These are phyloP conservation scores for Magnusiomyces tetraspermus DNA, from an alignment of 1,139 yeast genomes.

Conservation along the genomic window DNA sequence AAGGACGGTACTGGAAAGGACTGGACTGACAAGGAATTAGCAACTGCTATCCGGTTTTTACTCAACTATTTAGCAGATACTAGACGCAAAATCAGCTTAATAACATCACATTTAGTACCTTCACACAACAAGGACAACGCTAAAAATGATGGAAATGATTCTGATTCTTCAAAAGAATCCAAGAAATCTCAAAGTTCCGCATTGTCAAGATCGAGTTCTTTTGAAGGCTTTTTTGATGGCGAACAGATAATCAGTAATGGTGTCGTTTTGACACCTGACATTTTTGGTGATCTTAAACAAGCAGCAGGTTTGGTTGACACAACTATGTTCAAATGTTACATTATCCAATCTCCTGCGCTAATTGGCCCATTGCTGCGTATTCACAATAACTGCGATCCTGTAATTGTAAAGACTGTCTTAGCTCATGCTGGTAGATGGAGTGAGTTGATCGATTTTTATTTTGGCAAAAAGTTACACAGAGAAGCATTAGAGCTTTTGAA, in stretches of 20 bases:
- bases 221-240: conserved; percentile 3
- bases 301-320: conserved; percentile 62
- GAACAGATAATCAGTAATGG: conserved; percentile 14
- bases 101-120: not conserved
- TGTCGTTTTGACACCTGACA: conserved; percentile 24
- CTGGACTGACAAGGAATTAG: conserved; percentile 19
- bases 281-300: conserved; percentile 29
- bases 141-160: conserved; percentile 4
- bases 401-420: conserved; percentile 50
- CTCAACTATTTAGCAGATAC: conserved; percentile 48
- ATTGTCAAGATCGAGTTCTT: not conserved
- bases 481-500: conserved; percentile 58
- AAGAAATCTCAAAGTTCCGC: not conserved
- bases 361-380: conserved; percentile 77
- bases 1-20: not conserved
- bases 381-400: conserved; percentile 62
- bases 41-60: conserved; percentile 42
- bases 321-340: conserved; percentile 65
- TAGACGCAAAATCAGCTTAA: conserved; percentile 36
- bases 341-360: conserved; percentile 55
- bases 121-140: not conserved
- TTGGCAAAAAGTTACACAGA: conserved; percentile 50
- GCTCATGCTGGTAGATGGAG: conserved; percentile 44
- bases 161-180: not conserved
- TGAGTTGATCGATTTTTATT: conserved; percentile 75